phyloP scores from a whole-genome alignment of 257 asterid species.

The Henckelia pumila region DNA sequence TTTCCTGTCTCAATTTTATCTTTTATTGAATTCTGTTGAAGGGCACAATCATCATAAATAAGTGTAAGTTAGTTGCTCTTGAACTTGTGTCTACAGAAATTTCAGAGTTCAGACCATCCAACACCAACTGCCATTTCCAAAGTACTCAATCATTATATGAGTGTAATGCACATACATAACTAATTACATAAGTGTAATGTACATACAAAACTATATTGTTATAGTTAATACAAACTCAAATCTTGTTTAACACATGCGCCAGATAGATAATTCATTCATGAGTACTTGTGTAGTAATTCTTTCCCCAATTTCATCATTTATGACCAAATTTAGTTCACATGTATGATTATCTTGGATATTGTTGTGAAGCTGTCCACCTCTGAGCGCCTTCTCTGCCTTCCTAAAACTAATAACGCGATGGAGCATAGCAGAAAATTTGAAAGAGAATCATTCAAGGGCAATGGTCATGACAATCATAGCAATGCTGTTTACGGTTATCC shows the following conservation, averaged over 20 bases:
- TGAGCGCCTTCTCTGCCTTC: neutral
- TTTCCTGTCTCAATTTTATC: too few species aligned
- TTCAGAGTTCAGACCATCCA: too few species aligned
- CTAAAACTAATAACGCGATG: neutral
- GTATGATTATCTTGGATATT: neutral
- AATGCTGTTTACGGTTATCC: neutral
- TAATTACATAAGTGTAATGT: neutral
- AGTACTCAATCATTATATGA: neutral
- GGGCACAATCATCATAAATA: neutral
- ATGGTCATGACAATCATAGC: neutral
- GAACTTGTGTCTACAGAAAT: neutral
- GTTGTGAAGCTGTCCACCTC: neutral
- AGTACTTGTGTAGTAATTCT: neutral
- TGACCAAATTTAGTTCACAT: neutral
- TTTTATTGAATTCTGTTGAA: neutral
- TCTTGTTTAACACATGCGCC: neutral
- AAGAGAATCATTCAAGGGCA: neutral
- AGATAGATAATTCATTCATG: neutral
- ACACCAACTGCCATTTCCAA: neutral
- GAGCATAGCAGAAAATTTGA: too few species aligned
- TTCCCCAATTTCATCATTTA: neutral
- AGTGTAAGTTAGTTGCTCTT: neutral
- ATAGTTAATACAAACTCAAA: neutral
- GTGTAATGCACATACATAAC: neutral
- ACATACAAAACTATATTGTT: too few species aligned